phyloP scores from a whole-genome alignment of 23 red algal genomes.

The Cyanidioschyzon merolae region DNA sequence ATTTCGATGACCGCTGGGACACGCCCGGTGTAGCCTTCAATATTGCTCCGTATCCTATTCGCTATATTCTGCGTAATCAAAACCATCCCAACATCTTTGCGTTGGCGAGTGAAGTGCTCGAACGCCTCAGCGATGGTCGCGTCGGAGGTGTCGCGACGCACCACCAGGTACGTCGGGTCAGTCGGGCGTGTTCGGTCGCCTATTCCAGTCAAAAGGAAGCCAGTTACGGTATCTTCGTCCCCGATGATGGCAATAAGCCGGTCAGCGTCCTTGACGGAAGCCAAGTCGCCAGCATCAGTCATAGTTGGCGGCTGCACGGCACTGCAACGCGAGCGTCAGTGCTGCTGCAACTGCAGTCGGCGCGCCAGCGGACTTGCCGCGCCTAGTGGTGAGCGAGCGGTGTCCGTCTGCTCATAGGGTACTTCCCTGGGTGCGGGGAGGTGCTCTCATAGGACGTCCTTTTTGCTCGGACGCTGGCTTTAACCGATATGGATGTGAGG shows the following conservation, averaged over 20 bases:
- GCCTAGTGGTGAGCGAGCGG: too few relatives aligned
- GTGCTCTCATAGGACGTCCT: too few relatives aligned
- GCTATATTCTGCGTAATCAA: conserved; percentile 98
- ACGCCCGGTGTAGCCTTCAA: conserved; percentile 42
- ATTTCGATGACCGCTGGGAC: conserved; percentile 95
- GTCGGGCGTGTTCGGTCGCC: conserved; percentile 42
- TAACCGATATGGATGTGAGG: too few relatives aligned
- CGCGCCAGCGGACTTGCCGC: too few relatives aligned
- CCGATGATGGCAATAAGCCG: conserved; percentile 70
- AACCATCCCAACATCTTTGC: conserved; percentile 82
- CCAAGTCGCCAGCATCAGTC: background rate
- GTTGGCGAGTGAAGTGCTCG: conserved; percentile 48
- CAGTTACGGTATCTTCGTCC: conserved; percentile 92
- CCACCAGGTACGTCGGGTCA: conserved; percentile 83
- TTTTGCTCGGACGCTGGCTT: too few relatives aligned
- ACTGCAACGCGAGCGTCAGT: too few relatives aligned
- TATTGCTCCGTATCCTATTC: conserved; percentile 56
- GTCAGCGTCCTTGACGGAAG: background rate
- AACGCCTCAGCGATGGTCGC: conserved; percentile 82
- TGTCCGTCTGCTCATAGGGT: too few relatives aligned
- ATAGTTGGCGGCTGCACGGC: background rate
- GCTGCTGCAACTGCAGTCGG: too few relatives aligned
- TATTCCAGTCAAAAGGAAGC: conserved; percentile 86
- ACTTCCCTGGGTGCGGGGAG: too few relatives aligned
- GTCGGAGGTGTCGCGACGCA: conserved; percentile 67